These are phyloP conservation scores for Acephala macrosclerotiorum DNA, from an alignment of 2,329 filamentous ascomycete species.

Conservation along the genomic window DNA sequence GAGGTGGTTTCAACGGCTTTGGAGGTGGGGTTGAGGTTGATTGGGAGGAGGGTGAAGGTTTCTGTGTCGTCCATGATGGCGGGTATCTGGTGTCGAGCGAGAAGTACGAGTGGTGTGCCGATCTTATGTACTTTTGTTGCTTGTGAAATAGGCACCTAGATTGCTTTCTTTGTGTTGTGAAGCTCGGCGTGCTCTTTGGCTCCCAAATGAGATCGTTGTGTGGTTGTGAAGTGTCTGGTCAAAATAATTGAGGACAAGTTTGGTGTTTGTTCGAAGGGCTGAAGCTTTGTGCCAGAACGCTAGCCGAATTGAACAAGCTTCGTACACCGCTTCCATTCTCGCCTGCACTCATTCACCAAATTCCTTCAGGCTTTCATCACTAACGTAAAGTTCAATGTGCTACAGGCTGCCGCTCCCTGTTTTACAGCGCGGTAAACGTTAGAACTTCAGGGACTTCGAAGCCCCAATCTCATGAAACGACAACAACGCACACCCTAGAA, in stretches of 20 bases:
- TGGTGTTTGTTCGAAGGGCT: neutral
- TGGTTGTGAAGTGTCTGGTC: neutral
- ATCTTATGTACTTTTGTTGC: neutral
- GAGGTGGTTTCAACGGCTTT: constrained; percentile 71
- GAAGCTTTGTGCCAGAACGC: neutral
- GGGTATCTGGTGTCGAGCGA: neutral
- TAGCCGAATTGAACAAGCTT: neutral
- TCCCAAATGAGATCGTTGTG: neutral
- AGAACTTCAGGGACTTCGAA: too few relatives aligned
- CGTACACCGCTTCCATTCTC: neutral
- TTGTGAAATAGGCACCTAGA: neutral
- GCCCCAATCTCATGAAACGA: too few relatives aligned
- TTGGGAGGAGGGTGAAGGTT: constrained; percentile 82
- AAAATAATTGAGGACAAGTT: constrained; percentile 5
- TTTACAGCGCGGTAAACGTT: too few relatives aligned
- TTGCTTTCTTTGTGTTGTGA: neutral
- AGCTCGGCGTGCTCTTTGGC: neutral
- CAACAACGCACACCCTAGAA: too few relatives aligned
- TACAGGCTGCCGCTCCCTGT: too few relatives aligned
- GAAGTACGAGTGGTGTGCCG: neutral
- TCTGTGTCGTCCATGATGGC: constrained; percentile 64
- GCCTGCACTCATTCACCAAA: neutral
- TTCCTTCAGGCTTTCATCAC: neutral
- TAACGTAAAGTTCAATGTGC: too few relatives aligned
- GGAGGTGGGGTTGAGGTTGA: constrained; percentile 81